Conservation (phyloP, 139 green algal genomes). For the Chlamydomonas schloesseri region DNA sequence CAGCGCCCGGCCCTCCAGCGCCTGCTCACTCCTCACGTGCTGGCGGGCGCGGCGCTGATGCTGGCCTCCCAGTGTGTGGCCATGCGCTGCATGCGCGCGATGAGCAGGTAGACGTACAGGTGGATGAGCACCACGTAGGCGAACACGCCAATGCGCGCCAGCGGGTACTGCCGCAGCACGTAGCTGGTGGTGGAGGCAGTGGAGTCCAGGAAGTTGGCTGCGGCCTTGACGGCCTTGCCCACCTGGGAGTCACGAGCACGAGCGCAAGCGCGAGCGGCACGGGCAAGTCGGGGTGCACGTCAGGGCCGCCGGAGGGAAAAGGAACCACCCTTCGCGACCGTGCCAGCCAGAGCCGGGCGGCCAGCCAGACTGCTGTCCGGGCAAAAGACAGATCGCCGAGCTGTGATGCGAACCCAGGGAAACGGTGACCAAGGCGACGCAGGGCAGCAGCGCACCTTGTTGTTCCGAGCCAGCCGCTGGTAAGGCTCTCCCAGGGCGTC, state of each 20-base stretch:
- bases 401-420: too few relatives aligned
- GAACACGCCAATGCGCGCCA: constrained; percentile 75
- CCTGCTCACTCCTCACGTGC: too few relatives aligned
- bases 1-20: too few relatives aligned
- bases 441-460: not conserved
- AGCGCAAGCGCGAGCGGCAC: not conserved
- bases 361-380: too few relatives aligned
- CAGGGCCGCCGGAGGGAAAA: too few relatives aligned
- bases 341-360: too few relatives aligned
- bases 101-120: constrained; percentile 81
- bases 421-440: too few relatives aligned
- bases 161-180: constrained; percentile 82
- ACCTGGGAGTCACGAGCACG: constrained; percentile 36
- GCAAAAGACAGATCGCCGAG: too few relatives aligned
- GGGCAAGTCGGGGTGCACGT: too few relatives aligned
- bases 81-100: constrained; percentile 67
- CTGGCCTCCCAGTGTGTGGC: not conserved
- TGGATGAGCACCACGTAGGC: constrained; percentile 80
- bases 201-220: constrained; percentile 63
- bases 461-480: constrained; percentile 56
- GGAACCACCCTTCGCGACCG: too few relatives aligned
- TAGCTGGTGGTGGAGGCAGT: constrained; percentile 63
- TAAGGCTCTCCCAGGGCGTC: constrained; percentile 80
- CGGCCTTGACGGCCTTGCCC: constrained; percentile 60
- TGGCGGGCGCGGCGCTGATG: not conserved